Base-by-base conservation (phyloP, 163 green algal species). In the Chlorella variabilis region DNA sequence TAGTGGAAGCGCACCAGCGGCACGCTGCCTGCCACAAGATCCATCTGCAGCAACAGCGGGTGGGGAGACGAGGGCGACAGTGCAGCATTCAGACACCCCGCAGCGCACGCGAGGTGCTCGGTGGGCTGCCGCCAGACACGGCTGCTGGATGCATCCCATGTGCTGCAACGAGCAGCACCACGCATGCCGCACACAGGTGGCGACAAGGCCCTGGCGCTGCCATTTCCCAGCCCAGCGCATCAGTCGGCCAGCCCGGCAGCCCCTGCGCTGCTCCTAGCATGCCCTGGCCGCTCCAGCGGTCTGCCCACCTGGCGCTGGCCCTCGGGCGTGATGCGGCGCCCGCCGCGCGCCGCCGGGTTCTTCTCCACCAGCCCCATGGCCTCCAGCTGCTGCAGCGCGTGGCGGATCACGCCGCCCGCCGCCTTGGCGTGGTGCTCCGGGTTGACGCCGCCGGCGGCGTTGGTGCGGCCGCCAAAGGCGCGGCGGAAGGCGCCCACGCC, bases 291-390 rank as follows among this genome's bases (percentile, higher is more conserved):
- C n/a, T n/a, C n/a, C n/a, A n/a, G n/a, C n/a, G n/a, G n/a, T n/a
- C 69, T 97, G 89, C 88, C 99, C 88, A 99, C 95, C 89, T 99
- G 96, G 84, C 96, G 90, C 90, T 98, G 96, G 51, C 97, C 97
- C 77, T 92, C 87, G 58, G 92, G 66, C 20, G 96, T 98, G 85
- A 99, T 96, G 54, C 88, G 84, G 81, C 97, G 93, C 58, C 96
- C 96, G 62, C 95, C 95, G 83, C 96, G 95, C 56, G 83, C 70
- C 38, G 80, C 85, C 17, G 87, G 86, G 73, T 92, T 82, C 93
- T 98, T 98, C 91, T 98, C 95, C 68, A 99, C 86, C 63, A 98
- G 92, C 78, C 93, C 94, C 36, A 98, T 86, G 34, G 87, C 75
- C 90, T 99, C 96, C 36, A 99, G 92, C 87, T 98, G 91, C 75